Evolutionary conservation across 768 basidiomycete species (phyloP).

Genomic region (Gyrodon lividus): DNA sequence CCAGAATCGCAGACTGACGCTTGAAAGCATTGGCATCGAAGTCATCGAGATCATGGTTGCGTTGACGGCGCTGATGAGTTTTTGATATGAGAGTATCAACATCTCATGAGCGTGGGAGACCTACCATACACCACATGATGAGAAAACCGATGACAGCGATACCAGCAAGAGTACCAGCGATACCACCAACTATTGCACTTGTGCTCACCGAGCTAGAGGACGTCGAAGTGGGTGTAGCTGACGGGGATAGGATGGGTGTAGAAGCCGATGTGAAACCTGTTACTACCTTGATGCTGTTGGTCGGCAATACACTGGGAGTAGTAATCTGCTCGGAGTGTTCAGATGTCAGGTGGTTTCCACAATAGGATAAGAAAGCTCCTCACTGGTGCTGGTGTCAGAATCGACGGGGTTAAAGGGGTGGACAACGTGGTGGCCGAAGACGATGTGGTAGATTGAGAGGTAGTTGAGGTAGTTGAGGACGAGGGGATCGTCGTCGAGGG

Average conservation of each 20-base stretch:
- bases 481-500: constrained; percentile 4
- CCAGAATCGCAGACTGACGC: constrained; percentile 59
- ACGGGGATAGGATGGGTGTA: constrained; percentile 5
- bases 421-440: constrained; percentile 12
- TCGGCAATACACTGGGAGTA: neutral
- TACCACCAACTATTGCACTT: constrained; percentile 36
- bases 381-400: constrained; percentile 14
- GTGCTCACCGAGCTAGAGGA: constrained; percentile 36
- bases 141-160: constrained; percentile 40
- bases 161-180: constrained; percentile 47
- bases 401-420: neutral
- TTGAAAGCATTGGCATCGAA: constrained; percentile 62
- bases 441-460: constrained; percentile 1
- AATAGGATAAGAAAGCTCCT: constrained; percentile 6
- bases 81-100: constrained; percentile 5
- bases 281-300: neutral
- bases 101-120: constrained; percentile 13
- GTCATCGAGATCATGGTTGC: constrained; percentile 35
- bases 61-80: constrained; percentile 40
- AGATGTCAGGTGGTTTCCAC: neutral
- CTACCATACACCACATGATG: constrained; percentile 47
- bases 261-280: constrained; percentile 3
- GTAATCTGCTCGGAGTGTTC: neutral
- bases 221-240: constrained; percentile 31
- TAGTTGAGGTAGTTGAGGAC: constrained; percentile 7